phyloP scores from a whole-genome alignment of 2,329 filamentous ascomycete genomes.

The Acrocalymma vagum region DNA sequence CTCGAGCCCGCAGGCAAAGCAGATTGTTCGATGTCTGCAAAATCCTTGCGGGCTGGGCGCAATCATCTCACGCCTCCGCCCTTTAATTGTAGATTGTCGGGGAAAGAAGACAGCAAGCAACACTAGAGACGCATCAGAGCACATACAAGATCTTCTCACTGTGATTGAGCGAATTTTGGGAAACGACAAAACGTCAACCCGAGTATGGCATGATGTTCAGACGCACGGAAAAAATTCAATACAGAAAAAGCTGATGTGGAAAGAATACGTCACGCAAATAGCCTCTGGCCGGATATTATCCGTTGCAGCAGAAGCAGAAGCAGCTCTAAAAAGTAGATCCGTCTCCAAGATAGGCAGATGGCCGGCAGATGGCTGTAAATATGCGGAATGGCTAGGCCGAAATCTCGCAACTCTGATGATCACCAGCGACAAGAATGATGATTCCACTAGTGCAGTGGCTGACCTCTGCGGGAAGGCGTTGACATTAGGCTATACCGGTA shows the following conservation, averaged over 20 bases:
- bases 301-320: slow-evolving; percentile 66
- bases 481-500: slow-evolving; percentile 75
- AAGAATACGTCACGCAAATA: slow-evolving; percentile 66
- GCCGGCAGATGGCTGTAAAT: slow-evolving; percentile 71
- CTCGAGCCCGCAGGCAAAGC: slow-evolving; percentile 19
- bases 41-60: slow-evolving; percentile 82
- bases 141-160: slow-evolving; percentile 52
- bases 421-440: slow-evolving; percentile 40
- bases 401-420: slow-evolving; percentile 65
- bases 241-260: slow-evolving; percentile 67
- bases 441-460: slow-evolving; percentile 39
- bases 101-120: slow-evolving; percentile 44
- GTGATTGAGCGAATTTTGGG: slow-evolving; percentile 55
- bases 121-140: slow-evolving; percentile 38
- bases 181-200: slow-evolving; percentile 50
- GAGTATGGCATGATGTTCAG: slow-evolving; percentile 57
- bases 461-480: slow-evolving; percentile 67
- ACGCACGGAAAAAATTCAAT: slow-evolving; percentile 48
- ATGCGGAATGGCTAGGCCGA: slow-evolving; percentile 74
- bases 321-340: slow-evolving; percentile 51
- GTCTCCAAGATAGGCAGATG: slow-evolving; percentile 55
- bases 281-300: slow-evolving; percentile 69
- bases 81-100: slow-evolving; percentile 57
- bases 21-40: slow-evolving; percentile 71
- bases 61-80: slow-evolving; percentile 73